phyloP scores from a whole-genome alignment of 2,329 filamentous ascomycete genomes.

The Sarocladiaceae sp. region DNA sequence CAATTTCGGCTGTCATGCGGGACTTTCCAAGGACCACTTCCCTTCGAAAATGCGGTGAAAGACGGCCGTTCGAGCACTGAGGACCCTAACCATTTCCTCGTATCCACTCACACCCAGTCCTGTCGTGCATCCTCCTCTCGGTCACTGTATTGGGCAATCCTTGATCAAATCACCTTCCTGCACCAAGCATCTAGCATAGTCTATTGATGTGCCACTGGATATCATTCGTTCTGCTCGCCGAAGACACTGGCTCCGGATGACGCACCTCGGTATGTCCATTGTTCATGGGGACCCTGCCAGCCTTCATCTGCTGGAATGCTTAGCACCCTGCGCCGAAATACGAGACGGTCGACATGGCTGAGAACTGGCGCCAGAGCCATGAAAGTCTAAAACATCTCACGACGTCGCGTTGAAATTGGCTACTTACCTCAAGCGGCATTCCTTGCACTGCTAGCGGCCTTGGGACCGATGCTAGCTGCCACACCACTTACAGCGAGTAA shows the following conservation, averaged over 20 bases:
- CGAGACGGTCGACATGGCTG: background rate
- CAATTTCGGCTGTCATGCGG: too few species aligned
- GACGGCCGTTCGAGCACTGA: background rate
- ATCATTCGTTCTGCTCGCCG: too few species aligned
- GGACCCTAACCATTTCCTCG: background rate
- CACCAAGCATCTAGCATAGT: too few species aligned
- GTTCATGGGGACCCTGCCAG: too few species aligned
- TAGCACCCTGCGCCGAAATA: too few species aligned
- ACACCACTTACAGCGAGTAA: background rate
- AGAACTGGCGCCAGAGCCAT: background rate
- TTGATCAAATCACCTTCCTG: too few species aligned
- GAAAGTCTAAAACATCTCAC: conserved; percentile 1
- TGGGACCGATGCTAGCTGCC: background rate
- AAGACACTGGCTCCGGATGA: too few species aligned
- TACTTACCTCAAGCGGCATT: background rate
- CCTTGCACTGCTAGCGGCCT: background rate
- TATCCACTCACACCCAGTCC: conserved; percentile 1
- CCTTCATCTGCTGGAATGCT: background rate
- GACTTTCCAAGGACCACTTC: background rate
- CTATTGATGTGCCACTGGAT: too few species aligned
- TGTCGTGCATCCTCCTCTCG: too few species aligned
- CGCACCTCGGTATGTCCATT: too few species aligned
- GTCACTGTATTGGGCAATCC: too few species aligned
- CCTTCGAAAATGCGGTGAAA: conserved; percentile 8
- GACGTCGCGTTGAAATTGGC: background rate